These are phyloP conservation scores for Patellifolia procumbens DNA, from an alignment of 179 eudicot genomes.

Conservation along the genomic window DNA sequence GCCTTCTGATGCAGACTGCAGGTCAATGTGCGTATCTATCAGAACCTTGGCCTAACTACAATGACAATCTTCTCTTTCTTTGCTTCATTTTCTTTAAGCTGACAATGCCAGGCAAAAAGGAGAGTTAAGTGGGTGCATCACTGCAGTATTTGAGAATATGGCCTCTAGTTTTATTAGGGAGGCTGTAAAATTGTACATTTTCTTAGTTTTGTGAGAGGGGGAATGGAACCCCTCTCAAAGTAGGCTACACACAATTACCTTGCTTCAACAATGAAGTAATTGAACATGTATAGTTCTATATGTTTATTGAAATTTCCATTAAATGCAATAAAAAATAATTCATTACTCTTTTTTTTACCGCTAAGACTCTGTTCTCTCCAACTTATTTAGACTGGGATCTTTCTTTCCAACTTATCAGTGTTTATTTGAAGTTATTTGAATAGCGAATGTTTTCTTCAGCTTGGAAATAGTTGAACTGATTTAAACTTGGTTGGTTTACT, in stretches of 20 bases:
- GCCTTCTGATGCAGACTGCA: background rate
- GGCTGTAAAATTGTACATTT: slow-evolving; percentile 31
- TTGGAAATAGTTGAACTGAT: too few relatives aligned
- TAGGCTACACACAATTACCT: slow-evolving; percentile 1
- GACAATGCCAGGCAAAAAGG: slow-evolving; percentile 1
- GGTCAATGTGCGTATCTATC: background rate
- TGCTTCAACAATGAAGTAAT: too few relatives aligned
- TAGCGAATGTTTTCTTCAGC: too few relatives aligned
- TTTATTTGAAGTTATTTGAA: too few relatives aligned
- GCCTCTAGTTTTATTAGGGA: slow-evolving; percentile 24
- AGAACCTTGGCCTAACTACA: background rate
- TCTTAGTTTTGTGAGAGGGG: too few relatives aligned
- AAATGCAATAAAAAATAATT: slow-evolving; percentile 22
- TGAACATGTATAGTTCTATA: slow-evolving; percentile 10
- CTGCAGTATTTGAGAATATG: background rate
- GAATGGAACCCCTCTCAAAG: background rate
- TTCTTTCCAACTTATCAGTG: too few relatives aligned
- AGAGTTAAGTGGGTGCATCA: background rate
- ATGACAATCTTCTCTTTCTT: too few relatives aligned
- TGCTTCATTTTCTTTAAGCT: background rate
- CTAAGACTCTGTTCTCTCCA: too few relatives aligned
- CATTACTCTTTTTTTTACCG: background rate
- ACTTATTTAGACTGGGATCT: too few relatives aligned
- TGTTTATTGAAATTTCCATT: slow-evolving; percentile 11
- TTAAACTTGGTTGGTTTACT: too few relatives aligned